Base-by-base conservation (phyloP, 2,329 filamentous ascomycete genomes). In the Thelonectria blattea region DNA sequence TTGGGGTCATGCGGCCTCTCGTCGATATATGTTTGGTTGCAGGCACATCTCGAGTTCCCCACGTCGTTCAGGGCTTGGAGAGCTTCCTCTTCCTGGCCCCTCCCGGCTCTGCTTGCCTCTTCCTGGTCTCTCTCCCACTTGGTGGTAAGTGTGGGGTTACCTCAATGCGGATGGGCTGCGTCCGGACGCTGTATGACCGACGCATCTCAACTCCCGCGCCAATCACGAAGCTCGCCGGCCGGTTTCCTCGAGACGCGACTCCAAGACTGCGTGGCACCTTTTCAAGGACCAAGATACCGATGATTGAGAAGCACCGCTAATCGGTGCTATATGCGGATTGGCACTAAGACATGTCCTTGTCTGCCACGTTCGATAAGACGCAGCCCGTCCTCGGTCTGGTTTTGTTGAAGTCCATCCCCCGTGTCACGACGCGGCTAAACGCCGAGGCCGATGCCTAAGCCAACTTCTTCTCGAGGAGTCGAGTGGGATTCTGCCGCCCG, bases 121-220 rank as follows among this genome's bases (percentile, higher is more conserved):
- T n/a, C n/a, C 41, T 15, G 27, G 15, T 43, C 14, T 18, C 18
- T 62, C 57, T 61, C 56, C 60, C 62, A 63, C 56, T 60, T 61
- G 65, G 62, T 60, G 67, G 59, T 43, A 62, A 37, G 39, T 70
- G 70, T 71, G 70, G 70, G 70, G 70, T 70, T 68, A 55, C 62
- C 54, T 65, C 52, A 58, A 49, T 54, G 62, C 52, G 51, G 54
- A 62, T 63, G 57, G 61, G 52, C 50, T 58, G 62, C 56, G 57
- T 62, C 62, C 56, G 67, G 65, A 66, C 63, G 63, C 59, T 69
- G 61, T 61, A 67, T 56, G 61, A 62, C 53, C 61, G 64, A 68
- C 62, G 67, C 67, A 66, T 63, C 43, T 60, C 61, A 65, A 67
- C 66, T 72, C 71, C 71, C 71, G 71, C 71, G 34, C 71, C 71